These are phyloP conservation scores for Acanthamoeba lenticulata DNA, from an alignment of 208 protist genomes.

Conservation along the genomic window DNA sequence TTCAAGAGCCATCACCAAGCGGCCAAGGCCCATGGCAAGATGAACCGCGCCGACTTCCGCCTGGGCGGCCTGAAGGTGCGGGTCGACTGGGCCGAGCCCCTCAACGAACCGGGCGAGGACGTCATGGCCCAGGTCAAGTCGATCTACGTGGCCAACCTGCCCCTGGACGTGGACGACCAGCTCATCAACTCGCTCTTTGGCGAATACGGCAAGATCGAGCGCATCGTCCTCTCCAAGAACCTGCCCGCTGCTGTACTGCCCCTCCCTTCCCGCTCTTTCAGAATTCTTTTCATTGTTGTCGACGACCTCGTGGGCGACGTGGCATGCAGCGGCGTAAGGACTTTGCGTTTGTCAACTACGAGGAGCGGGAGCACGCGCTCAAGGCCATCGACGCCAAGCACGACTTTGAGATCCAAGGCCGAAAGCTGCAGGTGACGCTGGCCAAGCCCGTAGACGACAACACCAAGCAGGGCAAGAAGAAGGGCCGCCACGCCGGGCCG, in stretches of 20 bases:
- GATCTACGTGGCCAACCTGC: slow-evolving; percentile 54
- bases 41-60: slow-evolving; percentile 18
- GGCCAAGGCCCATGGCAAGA: slow-evolving; percentile 54
- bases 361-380: neutral
- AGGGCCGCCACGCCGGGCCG: neutral
- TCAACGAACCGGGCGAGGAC: slow-evolving; percentile 41
- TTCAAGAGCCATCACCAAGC: slow-evolving; percentile 56
- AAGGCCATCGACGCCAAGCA: slow-evolving; percentile 43
- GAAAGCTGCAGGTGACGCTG: slow-evolving; percentile 16
- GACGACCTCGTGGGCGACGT: neutral
- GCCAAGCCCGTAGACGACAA: slow-evolving; percentile 53
- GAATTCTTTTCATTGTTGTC: neutral
- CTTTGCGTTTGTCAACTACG: slow-evolving; percentile 63
- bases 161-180: slow-evolving; percentile 38
- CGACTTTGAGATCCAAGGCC: neutral
- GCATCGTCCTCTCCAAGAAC: slow-evolving; percentile 62
- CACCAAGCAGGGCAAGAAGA: neutral
- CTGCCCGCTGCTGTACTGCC: neutral
- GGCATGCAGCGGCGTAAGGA: neutral
- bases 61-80: neutral
- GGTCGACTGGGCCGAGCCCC: slow-evolving; percentile 54
- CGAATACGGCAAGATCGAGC: slow-evolving; percentile 58
- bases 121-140: slow-evolving; percentile 64
- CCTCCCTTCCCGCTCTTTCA: neutral
- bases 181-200: slow-evolving; percentile 25